phyloP scores from a whole-genome alignment of 2,329 filamentous ascomycete species.

The Aspergillus sp. region DNA sequence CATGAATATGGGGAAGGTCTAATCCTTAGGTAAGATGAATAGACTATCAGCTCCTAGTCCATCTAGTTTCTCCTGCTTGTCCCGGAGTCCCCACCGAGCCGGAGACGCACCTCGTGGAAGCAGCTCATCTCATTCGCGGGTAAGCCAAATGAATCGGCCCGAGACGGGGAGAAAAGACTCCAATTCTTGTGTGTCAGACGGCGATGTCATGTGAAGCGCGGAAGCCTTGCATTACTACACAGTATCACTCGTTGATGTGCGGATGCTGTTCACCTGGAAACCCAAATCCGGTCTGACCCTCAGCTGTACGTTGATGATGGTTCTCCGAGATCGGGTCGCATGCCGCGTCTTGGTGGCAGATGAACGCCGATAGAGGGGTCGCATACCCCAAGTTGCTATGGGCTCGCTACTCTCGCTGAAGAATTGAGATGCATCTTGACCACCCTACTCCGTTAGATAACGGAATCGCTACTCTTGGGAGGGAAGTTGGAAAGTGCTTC shows the following conservation, averaged over 20 bases:
- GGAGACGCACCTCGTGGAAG: conserved; percentile 1
- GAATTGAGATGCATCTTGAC: conserved; percentile 6
- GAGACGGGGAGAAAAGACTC: conserved; percentile 4
- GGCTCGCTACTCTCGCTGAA: background rate
- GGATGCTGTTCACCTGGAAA: conserved; percentile 3
- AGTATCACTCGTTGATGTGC: background rate
- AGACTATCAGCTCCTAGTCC: background rate
- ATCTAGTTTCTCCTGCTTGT: background rate
- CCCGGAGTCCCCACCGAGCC: conserved; percentile 6
- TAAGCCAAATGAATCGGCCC: conserved; percentile 1
- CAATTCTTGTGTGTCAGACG: conserved; percentile 4
- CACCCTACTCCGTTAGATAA: conserved; percentile 3
- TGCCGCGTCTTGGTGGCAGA: background rate
- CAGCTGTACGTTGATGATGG: background rate
- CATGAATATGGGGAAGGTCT: conserved; percentile 2
- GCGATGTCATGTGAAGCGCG: conserved; percentile 6
- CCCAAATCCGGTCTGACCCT: background rate
- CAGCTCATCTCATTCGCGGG: conserved; percentile 3
- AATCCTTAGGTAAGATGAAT: conserved; percentile 7
- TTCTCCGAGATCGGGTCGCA: conserved; percentile 7
- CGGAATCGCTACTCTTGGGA: background rate
- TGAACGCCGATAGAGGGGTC: background rate
- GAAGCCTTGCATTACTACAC: background rate
- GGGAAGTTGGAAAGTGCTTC: background rate
- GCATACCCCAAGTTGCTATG: background rate